These are phyloP conservation scores for Phytophthora cryptogea DNA, from an alignment of 352 stramenopile genomes.

Conservation along the genomic window DNA sequence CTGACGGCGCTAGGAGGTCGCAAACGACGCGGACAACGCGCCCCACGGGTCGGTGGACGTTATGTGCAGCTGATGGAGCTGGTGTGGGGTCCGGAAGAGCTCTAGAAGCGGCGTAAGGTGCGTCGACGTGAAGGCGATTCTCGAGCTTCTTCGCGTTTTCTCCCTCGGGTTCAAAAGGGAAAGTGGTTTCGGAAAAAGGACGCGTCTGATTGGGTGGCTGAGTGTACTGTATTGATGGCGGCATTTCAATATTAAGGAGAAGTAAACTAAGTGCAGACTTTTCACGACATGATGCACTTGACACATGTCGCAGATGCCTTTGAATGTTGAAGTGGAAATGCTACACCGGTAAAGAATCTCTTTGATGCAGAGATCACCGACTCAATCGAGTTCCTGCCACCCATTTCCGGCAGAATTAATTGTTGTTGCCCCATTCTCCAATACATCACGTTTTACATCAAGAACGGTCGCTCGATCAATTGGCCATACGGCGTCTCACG, in stretches of 20 bases:
- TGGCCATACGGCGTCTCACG: constrained; percentile 18
- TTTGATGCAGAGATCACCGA: no score
- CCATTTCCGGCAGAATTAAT: no score
- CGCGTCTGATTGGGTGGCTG: constrained; percentile 15
- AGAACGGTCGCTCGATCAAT: constrained; percentile 15
- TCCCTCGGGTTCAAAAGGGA: constrained; percentile 14
- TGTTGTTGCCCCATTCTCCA: neutral
- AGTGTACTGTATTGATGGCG: constrained; percentile 1
- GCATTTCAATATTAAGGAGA: neutral
- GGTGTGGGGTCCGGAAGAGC: neutral
- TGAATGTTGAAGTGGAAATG: constrained; percentile 22
- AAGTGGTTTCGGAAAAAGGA: constrained; percentile 11
- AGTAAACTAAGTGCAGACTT: neutral
- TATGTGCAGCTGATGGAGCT: neutral
- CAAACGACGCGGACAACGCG: constrained; percentile 5
- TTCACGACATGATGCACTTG: neutral
- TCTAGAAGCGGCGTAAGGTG: neutral
- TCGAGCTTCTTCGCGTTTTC: constrained; percentile 30
- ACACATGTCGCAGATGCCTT: constrained; percentile 16
- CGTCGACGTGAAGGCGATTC: neutral
- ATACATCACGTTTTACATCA: constrained; percentile 12
- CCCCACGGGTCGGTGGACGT: neutral
- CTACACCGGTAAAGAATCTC: constrained; percentile 2
- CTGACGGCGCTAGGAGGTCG: constrained; percentile 11
- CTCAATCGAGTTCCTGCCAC: no score